Percentiles rank a stretch among this genome's conserved stretches.
phyloP scores from a whole-genome alignment of 1,284 basidiomycete genomes.

The Ganoderma multipileum region DNA sequence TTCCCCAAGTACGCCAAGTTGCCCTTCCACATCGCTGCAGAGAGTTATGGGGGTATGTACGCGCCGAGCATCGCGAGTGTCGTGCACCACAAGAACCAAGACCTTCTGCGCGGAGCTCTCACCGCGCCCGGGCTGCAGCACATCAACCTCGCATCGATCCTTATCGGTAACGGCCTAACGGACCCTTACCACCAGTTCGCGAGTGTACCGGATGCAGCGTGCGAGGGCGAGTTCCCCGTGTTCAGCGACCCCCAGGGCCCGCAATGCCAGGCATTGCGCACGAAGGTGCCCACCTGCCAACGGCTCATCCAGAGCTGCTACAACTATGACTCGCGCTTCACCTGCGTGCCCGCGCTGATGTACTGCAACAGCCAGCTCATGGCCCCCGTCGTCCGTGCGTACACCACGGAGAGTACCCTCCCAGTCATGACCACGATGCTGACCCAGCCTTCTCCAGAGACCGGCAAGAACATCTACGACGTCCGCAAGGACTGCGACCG shows the following conservation, averaged over 20 bases:
- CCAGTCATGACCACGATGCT: conserved; percentile 43
- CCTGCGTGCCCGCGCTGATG: conserved; percentile 67
- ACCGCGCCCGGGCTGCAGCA: conserved; percentile 47
- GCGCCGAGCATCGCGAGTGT: conserved; percentile 80
- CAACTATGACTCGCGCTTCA: conserved; percentile 59
- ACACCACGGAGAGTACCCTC: background rate
- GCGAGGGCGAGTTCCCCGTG: conserved; percentile 79
- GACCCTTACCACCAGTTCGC: conserved; percentile 79
- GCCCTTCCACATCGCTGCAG: conserved; percentile 78
- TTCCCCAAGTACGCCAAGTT: conserved; percentile 73
- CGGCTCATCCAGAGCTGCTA: conserved; percentile 73
- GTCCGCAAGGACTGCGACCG: conserved; percentile 80
- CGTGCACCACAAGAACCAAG: conserved; percentile 79
- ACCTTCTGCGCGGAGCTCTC: conserved; percentile 45
- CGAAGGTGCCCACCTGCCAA: conserved; percentile 77
- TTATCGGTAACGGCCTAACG: conserved; percentile 87
- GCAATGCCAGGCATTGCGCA: conserved; percentile 67
- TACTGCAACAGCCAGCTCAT: conserved; percentile 72
- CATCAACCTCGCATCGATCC: conserved; percentile 82
- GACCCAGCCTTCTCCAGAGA: conserved; percentile 47
- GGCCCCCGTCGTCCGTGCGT: conserved; percentile 67
- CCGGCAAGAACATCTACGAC: conserved; percentile 83
- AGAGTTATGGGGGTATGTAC: conserved; percentile 85
- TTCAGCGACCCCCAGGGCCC: conserved; percentile 72
- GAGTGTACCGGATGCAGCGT: conserved; percentile 83